These are phyloP conservation scores for Orbilia oligospora DNA, from an alignment of 2,329 filamentous ascomycete species.

Conservation along the genomic window DNA sequence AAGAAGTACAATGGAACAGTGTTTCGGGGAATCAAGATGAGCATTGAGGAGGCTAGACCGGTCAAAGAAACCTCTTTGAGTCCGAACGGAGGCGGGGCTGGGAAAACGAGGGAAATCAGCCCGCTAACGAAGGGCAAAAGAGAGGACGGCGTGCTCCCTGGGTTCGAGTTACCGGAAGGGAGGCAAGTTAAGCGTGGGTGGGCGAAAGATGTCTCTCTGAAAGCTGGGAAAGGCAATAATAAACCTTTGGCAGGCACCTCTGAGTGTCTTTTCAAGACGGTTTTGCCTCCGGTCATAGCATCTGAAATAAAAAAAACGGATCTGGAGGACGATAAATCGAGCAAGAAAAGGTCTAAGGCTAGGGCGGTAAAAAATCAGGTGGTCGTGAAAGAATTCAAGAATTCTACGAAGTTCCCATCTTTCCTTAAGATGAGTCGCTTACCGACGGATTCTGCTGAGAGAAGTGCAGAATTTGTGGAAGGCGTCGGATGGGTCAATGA, in stretches of 20 bases:
- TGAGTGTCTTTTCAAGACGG: constrained; percentile 88
- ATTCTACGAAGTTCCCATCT: constrained; percentile 83
- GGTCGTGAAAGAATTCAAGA: constrained; percentile 89
- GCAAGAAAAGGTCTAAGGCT: constrained; percentile 68
- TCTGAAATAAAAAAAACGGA: constrained; percentile 59
- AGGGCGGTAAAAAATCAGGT: constrained; percentile 75
- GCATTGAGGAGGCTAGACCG: constrained; percentile 83
- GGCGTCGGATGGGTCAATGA: constrained; percentile 90
- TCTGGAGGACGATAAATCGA: constrained; percentile 65
- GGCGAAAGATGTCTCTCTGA: constrained; percentile 75
- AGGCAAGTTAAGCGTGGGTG: constrained; percentile 90
- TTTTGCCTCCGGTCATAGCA: constrained; percentile 75
- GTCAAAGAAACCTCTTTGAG: constrained; percentile 64
- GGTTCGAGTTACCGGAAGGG: constrained; percentile 79
- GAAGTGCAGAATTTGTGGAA: constrained; percentile 78
- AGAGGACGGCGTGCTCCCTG: constrained; percentile 73
- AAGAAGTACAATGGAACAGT: constrained; percentile 91
- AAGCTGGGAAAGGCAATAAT: constrained; percentile 66
- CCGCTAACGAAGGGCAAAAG: constrained; percentile 67
- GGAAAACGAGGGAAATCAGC: constrained; percentile 64
- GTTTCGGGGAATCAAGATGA: constrained; percentile 86
- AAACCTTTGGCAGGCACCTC: constrained; percentile 69
- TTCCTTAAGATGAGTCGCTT: constrained; percentile 77
- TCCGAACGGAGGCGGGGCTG: constrained; percentile 65
- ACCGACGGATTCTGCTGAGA: constrained; percentile 68